Evolutionary conservation across 2,329 filamentous ascomycete genomes (phyloP), one percentile per base, ranked within the genome.

Genomic region (Fusarium avenaceum): DNA sequence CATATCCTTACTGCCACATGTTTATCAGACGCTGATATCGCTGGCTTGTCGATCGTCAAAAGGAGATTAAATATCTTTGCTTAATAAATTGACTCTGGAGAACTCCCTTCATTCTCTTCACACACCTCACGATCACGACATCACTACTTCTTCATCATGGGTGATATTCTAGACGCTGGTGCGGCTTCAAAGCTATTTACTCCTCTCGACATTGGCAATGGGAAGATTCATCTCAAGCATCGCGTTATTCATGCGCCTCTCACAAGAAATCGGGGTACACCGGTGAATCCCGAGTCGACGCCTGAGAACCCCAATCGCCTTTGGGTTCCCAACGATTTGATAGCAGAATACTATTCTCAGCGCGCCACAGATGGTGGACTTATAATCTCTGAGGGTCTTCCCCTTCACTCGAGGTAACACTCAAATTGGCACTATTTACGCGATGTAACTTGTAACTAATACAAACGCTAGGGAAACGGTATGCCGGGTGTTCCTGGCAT

Each of bases 401-500:
- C 82, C 86, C 85, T 66, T 84, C 82, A 13, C 60, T 81, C 45
- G 72, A 80, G 75, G 71, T 72, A 71, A 22, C 64, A 22, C 4
- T 6, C 7, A 4, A 24, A 10, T 8, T 1, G 1, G 20, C 2
- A 7, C 4, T 39, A 4, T 20, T 49, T 5, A 7, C 2, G 1
- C 1, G 2, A 24, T 2, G 10, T 14, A 11, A 6, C 39, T 61
- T 2, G 10, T 15, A 11, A 6, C 39, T 61, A 4, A 65, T 35
- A 46, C 35, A 1, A 14, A 28, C 15, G 2, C 3, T 10, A 76
- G 73, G 73, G 75, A 1, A 77, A 77, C 30, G 76, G 72, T 7
- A 77, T 76, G 67, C 71, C 78, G 39, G 84, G 87, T 54, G 83
- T 84, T 0, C 88, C 89, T 0, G 88, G 87, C 2, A 85, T 91